Evolutionary conservation across 306 rosid genomes (phyloP), one percentile per base, ranked within the genome.

Genomic region (Hippophae rhamnoides): DNA sequence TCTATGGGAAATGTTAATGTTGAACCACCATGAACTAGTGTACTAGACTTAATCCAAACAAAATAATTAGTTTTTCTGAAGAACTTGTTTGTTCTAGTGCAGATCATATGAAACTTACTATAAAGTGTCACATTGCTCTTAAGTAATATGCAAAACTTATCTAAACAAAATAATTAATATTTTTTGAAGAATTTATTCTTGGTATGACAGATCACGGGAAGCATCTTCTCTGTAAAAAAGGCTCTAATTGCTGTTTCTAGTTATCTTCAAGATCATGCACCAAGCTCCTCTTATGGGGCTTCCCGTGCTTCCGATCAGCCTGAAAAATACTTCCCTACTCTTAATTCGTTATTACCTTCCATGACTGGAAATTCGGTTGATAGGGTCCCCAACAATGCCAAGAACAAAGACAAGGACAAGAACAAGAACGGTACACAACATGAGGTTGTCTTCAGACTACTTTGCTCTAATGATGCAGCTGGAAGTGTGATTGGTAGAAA

Each of bases 401-500:
- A 41, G 45, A 43, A 56, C 27, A 76, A 58, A 59, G 74, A 60
- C 47, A 61, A 75, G 11, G 41, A 55, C 49, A 45, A 47, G 46
- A 72, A 61, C 55, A 13, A 70, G 42, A 67, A 68, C 10, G 77
- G 70, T 43, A 40, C 68, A 5, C 76, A 47, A 31, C 63, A 49
- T 1, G 43, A 75, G 70, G 86, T 84, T 68, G 73, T 68, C 49
- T 84, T 80, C 80, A 73, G 82, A 60, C 60, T 80, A 55, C 80
- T 84, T 57, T 80, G 84, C 70, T 75, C 90, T 52, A 78, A 75
- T 61, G 73, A 52, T 57, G 72, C 61, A 47, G 86, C 90, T 54
- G 90, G 90, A 51, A 62, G 82, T 61, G 80, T 84, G 71, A 84
- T 84, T 70, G 90, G 90, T 53, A 70, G 71, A 72, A 78, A 47